Evolutionary conservation across 306 rosid genomes (phyloP).

Genomic region (Vigna trinervia): DNA sequence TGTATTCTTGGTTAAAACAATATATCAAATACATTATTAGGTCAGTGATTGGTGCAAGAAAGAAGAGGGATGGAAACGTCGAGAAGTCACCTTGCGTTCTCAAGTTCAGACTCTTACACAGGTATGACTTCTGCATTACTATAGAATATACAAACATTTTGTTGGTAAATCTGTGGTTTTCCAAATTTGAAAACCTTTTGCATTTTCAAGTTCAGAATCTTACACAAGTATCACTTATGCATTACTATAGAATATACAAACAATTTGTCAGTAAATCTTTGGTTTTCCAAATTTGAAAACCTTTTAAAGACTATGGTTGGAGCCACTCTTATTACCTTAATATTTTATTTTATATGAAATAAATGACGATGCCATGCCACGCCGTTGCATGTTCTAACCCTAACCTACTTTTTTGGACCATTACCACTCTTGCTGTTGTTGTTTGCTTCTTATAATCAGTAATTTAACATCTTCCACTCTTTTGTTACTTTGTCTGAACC

Average conservation of each 20-base stretch:
- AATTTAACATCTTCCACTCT: slow-evolving; percentile 13
- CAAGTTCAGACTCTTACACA: slow-evolving; percentile 56
- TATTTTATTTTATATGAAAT: slow-evolving; percentile 1
- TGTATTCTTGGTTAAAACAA: slow-evolving; percentile 40
- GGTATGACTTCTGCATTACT: slow-evolving; percentile 51
- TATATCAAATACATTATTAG: slow-evolving; percentile 46
- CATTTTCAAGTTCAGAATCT: slow-evolving; percentile 53
- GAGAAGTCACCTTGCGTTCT: slow-evolving; percentile 52
- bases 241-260: slow-evolving; percentile 1
- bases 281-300: slow-evolving; percentile 18
- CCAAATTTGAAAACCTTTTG: slow-evolving; percentile 23
- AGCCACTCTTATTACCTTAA: slow-evolving; percentile 6
- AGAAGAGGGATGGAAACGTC: slow-evolving; percentile 65
- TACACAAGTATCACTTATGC: slow-evolving; percentile 55
- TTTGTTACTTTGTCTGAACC: not conserved
- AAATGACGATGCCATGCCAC: not conserved
- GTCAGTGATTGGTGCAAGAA: slow-evolving; percentile 62
- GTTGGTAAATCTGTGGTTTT: slow-evolving; percentile 11
- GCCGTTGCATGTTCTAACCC: not conserved
- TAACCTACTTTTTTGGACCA: not conserved
- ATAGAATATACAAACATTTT: not conserved
- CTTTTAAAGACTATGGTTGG: not conserved
- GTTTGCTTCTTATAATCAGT: slow-evolving; percentile 1
- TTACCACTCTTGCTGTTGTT: not conserved
- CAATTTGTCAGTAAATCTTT: not conserved